Base-by-base conservation (phyloP, 1,139 yeast genomes). In the Debaryomyces coudertii region DNA sequence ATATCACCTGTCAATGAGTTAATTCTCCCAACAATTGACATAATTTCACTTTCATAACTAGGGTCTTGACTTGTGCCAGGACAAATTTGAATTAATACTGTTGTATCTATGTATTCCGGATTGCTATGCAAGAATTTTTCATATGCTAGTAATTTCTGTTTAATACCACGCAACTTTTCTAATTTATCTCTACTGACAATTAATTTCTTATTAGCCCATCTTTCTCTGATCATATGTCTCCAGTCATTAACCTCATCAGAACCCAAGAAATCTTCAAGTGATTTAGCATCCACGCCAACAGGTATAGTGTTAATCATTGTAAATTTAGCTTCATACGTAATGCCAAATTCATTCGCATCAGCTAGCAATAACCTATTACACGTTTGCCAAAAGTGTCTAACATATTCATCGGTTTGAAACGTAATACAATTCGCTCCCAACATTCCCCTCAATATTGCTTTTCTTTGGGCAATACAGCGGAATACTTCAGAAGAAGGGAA, bases 401-500 rank as follows among this genome's bases (percentile, higher is more conserved):
- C 95, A 56, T 92, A 93, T 63, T 93, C 99, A 28, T 85, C 84
- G 8, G 95, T 90, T 65, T 93, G 99, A 71, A 93, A 92, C 1
- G 93, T 84, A 40, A 95, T 80, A 48, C 87, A 81, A 57, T 90
- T 89, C 2, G 98, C 92, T 4, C 96, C 98, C 39, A 95, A 71
- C 72, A 93, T 78, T 11, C 99, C 99, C 52, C 80, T 79, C 20
- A 95, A 71, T 16, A 95, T 75, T 24, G 80, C 80, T 45, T 80
- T 83, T 57, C 99, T 77, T 60, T 90, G 95, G 1, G 98, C 97
- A 53, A 93, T 77, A 60, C 98, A 92, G 53, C 98, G 77, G 68
- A 93, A 95, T 3, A 93, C 96, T 65, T 93, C 99, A 40, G 95
- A 85, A 2, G 97, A 88, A 6, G 99, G 99, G 71, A 93, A 93